Percentiles rank a stretch among this genome's conserved stretches.
These are phyloP conservation scores for Exophiala sp. DNA, from an alignment of 2,329 filamentous ascomycete species.

Conservation along the genomic window DNA sequence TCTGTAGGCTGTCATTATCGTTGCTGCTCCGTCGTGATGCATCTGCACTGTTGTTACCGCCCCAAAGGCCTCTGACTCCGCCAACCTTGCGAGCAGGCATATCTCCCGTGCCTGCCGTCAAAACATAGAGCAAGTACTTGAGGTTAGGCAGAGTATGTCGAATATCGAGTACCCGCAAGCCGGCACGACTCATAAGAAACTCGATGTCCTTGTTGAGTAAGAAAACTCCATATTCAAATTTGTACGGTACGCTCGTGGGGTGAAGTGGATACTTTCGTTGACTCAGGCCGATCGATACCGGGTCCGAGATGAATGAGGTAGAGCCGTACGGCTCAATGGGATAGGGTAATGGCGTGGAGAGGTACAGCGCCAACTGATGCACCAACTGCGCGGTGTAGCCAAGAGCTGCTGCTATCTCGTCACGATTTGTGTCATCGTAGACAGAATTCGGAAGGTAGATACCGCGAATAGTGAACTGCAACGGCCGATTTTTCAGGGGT, in stretches of 20 bases:
- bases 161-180: conserved; percentile 77
- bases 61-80: conserved; percentile 45
- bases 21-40: conserved; percentile 38
- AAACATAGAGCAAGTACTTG: conserved; percentile 85
- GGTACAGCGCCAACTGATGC: conserved; percentile 72
- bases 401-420: conserved; percentile 71
- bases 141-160: conserved; percentile 88
- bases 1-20: conserved; percentile 38
- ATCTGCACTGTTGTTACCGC: conserved; percentile 35
- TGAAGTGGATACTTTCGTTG: conserved; percentile 76
- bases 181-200: conserved; percentile 57
- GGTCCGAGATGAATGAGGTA: conserved; percentile 67
- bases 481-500: conserved; percentile 56
- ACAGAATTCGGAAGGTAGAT: conserved; percentile 73
- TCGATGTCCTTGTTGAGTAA: conserved; percentile 96
- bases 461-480: conserved; percentile 78
- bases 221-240: conserved; percentile 95
- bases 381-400: conserved; percentile 73
- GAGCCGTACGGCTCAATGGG: conserved; percentile 67
- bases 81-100: conserved; percentile 52
- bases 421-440: conserved; percentile 64
- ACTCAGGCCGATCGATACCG: conserved; percentile 52
- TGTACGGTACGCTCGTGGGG: conserved; percentile 67
- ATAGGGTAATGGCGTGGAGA: conserved; percentile 73
- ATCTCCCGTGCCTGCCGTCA: conserved; percentile 68